A percentile compares a stretch with the other conserved stretches of the same genome.
phyloP scores from a whole-genome alignment of 441 rosid species.

The Manihot esculenta region DNA sequence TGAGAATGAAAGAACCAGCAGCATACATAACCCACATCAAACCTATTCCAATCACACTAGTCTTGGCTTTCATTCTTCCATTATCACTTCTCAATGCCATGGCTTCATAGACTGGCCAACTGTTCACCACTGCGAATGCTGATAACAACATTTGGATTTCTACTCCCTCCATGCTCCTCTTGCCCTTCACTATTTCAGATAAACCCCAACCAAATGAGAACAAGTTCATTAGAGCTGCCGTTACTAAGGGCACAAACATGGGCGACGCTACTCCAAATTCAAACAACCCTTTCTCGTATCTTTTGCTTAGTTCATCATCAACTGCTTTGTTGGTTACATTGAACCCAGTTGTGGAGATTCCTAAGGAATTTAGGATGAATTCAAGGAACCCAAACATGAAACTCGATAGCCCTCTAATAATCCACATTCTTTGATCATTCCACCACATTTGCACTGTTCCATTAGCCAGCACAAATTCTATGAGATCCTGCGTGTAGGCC shows the following conservation, averaged over 20 bases:
- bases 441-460: constrained; percentile 54
- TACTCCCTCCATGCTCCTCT: constrained; percentile 14
- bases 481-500: constrained; percentile 46
- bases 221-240: constrained; percentile 51
- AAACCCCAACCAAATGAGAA: constrained; percentile 37
- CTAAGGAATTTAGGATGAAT: constrained; percentile 40
- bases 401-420: constrained; percentile 46
- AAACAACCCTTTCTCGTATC: constrained; percentile 50
- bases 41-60: constrained; percentile 30
- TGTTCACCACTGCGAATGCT: constrained; percentile 46
- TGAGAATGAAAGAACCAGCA: constrained; percentile 27
- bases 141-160: constrained; percentile 39
- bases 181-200: background rate
- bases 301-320: constrained; percentile 44
- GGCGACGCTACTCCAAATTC: constrained; percentile 56
- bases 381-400: constrained; percentile 39
- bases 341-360: constrained; percentile 41
- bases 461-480: constrained; percentile 40
- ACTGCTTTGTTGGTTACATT: constrained; percentile 48
- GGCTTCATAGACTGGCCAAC: constrained; percentile 60
- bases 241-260: constrained; percentile 44
- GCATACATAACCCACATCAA: constrained; percentile 32
- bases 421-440: constrained; percentile 72
- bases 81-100: constrained; percentile 53
- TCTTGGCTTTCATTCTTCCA: constrained; percentile 44